A percentile compares a stretch with the other conserved stretches of the same genome.
These are phyloP conservation scores for Periconia macrospinosa DNA, from an alignment of 2,329 filamentous ascomycete species.

Conservation along the genomic window DNA sequence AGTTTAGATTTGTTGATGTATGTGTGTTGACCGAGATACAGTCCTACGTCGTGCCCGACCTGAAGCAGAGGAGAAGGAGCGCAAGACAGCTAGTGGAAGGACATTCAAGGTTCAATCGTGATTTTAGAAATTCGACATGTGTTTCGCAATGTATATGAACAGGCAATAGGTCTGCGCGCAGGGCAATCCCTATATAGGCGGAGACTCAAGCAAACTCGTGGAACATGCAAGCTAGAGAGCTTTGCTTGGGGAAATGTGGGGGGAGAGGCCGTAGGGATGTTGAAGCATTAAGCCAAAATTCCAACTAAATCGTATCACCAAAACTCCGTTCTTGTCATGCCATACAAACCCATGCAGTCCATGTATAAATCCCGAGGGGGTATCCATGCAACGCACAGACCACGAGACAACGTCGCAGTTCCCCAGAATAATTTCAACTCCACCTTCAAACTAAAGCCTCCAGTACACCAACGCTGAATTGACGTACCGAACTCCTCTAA, in stretches of 20 bases:
- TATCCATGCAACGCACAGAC: background rate
- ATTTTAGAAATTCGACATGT: conserved; percentile 1
- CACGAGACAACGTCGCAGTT: background rate
- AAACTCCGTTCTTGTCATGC: background rate
- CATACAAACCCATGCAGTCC: no score
- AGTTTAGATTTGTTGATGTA: background rate
- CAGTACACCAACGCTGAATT: background rate
- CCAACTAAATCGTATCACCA: background rate
- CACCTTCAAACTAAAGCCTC: background rate
- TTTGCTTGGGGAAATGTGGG: background rate
- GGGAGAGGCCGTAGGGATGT: background rate
- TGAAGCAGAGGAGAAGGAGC: conserved; percentile 94
- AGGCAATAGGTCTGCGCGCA: no score
- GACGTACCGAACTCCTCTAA: background rate
- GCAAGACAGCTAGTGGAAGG: conserved; percentile 94
- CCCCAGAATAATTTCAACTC: conserved; percentile 1
- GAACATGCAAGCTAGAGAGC: no score
- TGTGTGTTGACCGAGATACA: conserved; percentile 50
- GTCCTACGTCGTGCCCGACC: conserved; percentile 95
- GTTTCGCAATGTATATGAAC: background rate
- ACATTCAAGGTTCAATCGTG: conserved; percentile 73
- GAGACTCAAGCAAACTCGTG: no score
- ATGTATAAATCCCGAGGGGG: no score
- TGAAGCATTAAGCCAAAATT: background rate
- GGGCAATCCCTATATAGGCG: no score